Evolutionary conservation across 768 basidiomycete genomes (phyloP).

Genomic region (Gyrodon lividus): DNA sequence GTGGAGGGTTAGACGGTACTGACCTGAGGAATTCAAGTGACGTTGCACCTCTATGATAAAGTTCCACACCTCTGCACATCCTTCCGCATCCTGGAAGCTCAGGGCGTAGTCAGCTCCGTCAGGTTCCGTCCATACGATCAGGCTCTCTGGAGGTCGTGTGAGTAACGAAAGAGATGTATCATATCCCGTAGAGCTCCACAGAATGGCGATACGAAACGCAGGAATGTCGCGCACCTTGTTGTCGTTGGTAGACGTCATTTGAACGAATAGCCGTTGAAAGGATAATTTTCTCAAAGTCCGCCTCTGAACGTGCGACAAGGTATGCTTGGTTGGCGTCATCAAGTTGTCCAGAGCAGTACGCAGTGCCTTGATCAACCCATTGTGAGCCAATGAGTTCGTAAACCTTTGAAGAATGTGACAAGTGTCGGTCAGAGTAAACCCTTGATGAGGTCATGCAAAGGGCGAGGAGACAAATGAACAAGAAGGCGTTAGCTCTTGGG

Average conservation of each 20-base stretch:
- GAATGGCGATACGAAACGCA: slow-evolving; percentile 1
- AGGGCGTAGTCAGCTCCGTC: slow-evolving; percentile 93
- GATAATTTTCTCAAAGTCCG: slow-evolving; percentile 67
- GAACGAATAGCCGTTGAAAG: slow-evolving; percentile 78
- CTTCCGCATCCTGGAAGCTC: slow-evolving; percentile 95
- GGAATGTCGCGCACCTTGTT: slow-evolving; percentile 64
- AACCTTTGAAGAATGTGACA: slow-evolving; percentile 54
- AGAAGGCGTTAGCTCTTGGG: slow-evolving; percentile 14
- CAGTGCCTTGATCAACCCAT: slow-evolving; percentile 97
- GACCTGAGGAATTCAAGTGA: slow-evolving; percentile 69
- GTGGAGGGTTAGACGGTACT: slow-evolving; percentile 31
- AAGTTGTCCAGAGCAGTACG: slow-evolving; percentile 91
- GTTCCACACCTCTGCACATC: slow-evolving; percentile 95
- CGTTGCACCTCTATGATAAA: slow-evolving; percentile 92
- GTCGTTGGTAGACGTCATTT: slow-evolving; percentile 82
- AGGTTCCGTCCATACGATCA: slow-evolving; percentile 99
- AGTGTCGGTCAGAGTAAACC: slow-evolving; percentile 29
- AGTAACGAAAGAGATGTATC: slow-evolving; percentile 11
- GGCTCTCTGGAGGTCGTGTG: slow-evolving; percentile 63
- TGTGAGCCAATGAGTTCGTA: slow-evolving; percentile 89
- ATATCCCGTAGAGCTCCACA: slow-evolving; percentile 1
- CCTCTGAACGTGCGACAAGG: slow-evolving; percentile 81
- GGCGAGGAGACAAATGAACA: slow-evolving; percentile 20
- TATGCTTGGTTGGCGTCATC: slow-evolving; percentile 74
- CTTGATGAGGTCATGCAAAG: slow-evolving; percentile 34